phyloP scores from a whole-genome alignment of 805 yeast species.

The Barnettozyma populi region DNA sequence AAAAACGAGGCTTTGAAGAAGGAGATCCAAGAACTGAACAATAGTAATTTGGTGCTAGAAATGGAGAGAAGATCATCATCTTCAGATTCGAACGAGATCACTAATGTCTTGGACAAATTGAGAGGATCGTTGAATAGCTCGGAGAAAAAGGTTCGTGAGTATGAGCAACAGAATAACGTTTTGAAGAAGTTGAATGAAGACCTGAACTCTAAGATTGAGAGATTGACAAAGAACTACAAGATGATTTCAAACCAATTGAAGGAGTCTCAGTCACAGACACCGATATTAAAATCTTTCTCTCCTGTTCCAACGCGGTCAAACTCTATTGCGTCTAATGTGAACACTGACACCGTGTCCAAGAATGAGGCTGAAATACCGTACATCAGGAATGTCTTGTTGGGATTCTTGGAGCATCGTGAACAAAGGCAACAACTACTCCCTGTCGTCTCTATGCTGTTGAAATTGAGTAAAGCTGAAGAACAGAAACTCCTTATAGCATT shows the following conservation, averaged over 20 bases:
- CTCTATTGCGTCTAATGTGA: conserved; percentile 28
- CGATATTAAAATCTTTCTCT: conserved; percentile 21
- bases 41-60: conserved; percentile 26
- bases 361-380: conserved; percentile 52
- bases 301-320: conserved; percentile 32
- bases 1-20: conserved; percentile 29
- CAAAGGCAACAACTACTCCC: conserved; percentile 83
- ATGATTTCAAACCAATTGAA: conserved; percentile 45
- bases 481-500: conserved; percentile 47
- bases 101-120: conserved; percentile 35
- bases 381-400: conserved; percentile 82
- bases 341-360: conserved; percentile 3
- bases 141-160: conserved; percentile 47
- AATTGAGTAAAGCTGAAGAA: conserved; percentile 67
- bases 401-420: conserved; percentile 89
- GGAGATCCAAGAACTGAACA: conserved; percentile 28
- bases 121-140: conserved; percentile 48
- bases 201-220: conserved; percentile 56
- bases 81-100: conserved; percentile 29
- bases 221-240: conserved; percentile 67
- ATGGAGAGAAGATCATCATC: conserved; percentile 22
- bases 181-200: conserved; percentile 63
- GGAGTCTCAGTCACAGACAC: conserved; percentile 20
- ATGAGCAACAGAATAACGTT: conserved; percentile 47
- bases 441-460: conserved; percentile 71